Evolutionary conservation across 192 early-diverging fungal genomes (phyloP), one percentile per base, ranked within the genome.

Genomic region (Coemansia erecta): DNA sequence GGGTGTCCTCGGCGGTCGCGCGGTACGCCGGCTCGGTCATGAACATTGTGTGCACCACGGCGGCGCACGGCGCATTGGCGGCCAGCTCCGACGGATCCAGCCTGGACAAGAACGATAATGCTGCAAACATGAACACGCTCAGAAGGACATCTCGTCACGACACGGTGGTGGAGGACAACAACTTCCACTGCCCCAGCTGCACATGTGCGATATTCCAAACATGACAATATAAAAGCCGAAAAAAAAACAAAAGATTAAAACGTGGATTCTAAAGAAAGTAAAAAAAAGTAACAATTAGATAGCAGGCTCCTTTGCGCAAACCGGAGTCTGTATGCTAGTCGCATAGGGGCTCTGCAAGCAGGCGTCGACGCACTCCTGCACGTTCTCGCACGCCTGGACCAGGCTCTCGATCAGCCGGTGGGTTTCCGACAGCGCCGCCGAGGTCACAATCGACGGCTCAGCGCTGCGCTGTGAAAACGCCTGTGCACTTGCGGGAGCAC

Each of bases 351-450:
- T 43, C 24, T 51, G 23, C 54, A 51, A 39, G 22, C 62, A 63
- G 0, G 55, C 55, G 24, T 64, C 49, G 1, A 64, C 63, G 28
- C 63, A 64, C 23, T 51, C 56, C 18, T 64, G 63, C 8, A 64
- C 63, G 18, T 23, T 22, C 15, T 54, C 55, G 39, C 63, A 64
- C 31, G 31, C 56, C 33, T 58, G 63, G 10, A 64, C 18, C 17
- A 64, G 63, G 3, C 28, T 51, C 8, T 58, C 42, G 14, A 59
- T 58, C 24, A 58, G 26, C 5, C 43, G 19, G 18, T 33, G 33
- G 31, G 43, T 59, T 47, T 35, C 43, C 2, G 57, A 15, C 15
- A 59, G 13, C 0, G 53, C 2, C 7, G 37, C 17, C 35, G 39
- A 22, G 18, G 39, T 7, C 23, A 15, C 12, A 12, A 24, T 0